Conservation (phyloP, 352 stramenopile genomes). For the Phytophthora palmivora region DNA sequence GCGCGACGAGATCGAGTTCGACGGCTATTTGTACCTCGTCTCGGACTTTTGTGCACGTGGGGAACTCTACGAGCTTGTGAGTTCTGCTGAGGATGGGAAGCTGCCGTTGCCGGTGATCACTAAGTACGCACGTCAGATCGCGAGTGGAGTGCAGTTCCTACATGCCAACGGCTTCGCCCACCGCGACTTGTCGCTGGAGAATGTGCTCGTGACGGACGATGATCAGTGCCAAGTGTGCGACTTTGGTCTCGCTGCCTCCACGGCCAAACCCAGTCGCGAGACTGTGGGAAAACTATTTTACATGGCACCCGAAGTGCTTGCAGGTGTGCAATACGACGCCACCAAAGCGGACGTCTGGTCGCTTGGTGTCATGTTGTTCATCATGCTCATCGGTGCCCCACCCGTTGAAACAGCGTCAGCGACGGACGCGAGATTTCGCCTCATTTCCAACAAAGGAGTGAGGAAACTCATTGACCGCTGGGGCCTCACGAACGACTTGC, state of each 20-base stretch:
- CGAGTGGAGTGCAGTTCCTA: constrained; percentile 74
- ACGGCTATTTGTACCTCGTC: constrained; percentile 83
- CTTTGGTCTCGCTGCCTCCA: constrained; percentile 74
- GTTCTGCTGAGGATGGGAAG: constrained; percentile 57
- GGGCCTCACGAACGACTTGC: constrained; percentile 66
- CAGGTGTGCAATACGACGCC: constrained; percentile 65
- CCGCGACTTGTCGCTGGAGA: constrained; percentile 86
- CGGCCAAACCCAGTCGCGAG: constrained; percentile 48
- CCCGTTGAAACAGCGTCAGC: constrained; percentile 68
- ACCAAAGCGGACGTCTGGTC: constrained; percentile 88
- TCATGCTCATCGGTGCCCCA: constrained; percentile 77
- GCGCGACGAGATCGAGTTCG: constrained; percentile 80
- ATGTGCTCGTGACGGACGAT: constrained; percentile 78
- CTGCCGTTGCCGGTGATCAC: constrained; percentile 43
- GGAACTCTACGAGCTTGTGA: constrained; percentile 86
- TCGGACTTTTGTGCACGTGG: constrained; percentile 76
- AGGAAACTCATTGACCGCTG: constrained; percentile 71
- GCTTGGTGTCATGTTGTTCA: constrained; percentile 87
- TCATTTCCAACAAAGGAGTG: constrained; percentile 67
- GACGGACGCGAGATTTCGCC: constrained; percentile 66
- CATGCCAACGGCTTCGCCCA: constrained; percentile 81
- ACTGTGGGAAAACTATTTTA: constrained; percentile 89
- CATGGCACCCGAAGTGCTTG: constrained; percentile 86
- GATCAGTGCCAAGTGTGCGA: constrained; percentile 84
- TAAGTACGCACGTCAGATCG: constrained; percentile 78